Evolutionary conservation across 192 early-diverging fungal species (phyloP).

Genomic region (Spinellus fusiger): DNA sequence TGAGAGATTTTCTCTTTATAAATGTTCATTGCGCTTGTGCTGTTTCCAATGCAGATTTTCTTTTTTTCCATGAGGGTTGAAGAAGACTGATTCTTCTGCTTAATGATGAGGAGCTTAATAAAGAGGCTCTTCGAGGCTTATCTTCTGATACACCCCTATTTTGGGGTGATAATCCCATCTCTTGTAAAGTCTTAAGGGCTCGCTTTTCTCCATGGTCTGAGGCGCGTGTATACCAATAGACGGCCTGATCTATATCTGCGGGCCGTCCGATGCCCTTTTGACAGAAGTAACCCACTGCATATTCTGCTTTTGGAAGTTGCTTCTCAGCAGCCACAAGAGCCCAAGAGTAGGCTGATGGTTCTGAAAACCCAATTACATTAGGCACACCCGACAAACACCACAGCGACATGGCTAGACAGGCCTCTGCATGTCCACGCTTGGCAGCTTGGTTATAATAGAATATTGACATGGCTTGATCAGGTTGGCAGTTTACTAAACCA

Average conservation of each 20-base stretch:
- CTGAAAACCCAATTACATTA: background rate
- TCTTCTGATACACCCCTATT: background rate
- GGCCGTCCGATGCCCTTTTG: constrained; percentile 52
- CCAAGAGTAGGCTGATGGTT: constrained; percentile 44
- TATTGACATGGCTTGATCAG: background rate
- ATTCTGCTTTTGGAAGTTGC: constrained; percentile 46
- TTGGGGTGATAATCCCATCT: background rate
- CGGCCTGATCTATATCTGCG: constrained; percentile 44
- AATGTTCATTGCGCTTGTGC: background rate
- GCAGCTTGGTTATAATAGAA: constrained; percentile 12
- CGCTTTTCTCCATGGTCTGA: constrained; percentile 53
- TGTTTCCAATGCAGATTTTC: background rate
- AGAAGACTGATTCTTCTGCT: background rate
- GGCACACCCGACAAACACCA: constrained; percentile 6
- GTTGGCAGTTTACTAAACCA: background rate
- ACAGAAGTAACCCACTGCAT: constrained; percentile 54
- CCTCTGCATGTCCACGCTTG: background rate
- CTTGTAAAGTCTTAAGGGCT: constrained; percentile 40
- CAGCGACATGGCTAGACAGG: background rate
- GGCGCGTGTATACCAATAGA: constrained; percentile 58
- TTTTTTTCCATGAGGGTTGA: background rate
- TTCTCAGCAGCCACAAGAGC: constrained; percentile 46
- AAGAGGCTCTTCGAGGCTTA: background rate
- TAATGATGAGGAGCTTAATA: background rate
- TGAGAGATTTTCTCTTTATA: background rate